A percentile compares a stretch with the other conserved stretches of the same genome.
Conservation (phyloP, 257 asterid genomes). For the Anisodus tanguticus region DNA sequence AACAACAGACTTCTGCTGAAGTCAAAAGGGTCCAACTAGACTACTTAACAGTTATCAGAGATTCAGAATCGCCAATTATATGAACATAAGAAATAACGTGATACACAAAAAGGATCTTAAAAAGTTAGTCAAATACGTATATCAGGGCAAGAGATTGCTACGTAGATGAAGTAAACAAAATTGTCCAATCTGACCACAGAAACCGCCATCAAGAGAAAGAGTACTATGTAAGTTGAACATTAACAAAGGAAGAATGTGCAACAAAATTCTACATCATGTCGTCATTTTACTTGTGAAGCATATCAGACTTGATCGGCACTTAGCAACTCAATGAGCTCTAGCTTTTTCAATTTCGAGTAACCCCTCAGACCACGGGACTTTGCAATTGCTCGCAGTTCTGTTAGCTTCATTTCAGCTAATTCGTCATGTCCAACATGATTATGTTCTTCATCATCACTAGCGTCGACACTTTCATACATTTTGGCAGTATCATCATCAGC, state of each 20-base stretch:
- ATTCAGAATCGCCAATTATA: constrained; percentile 12
- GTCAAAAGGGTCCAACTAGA: background rate
- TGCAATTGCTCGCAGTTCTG: constrained; percentile 67
- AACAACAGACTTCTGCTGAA: background rate
- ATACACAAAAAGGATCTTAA: background rate
- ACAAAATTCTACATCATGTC: background rate
- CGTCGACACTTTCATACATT: constrained; percentile 37
- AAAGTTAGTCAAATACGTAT: background rate
- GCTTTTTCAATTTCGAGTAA: constrained; percentile 68
- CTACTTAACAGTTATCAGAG: background rate
- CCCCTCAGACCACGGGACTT: constrained; percentile 78
- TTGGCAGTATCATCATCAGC: constrained; percentile 46
- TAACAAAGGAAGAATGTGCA: constrained; percentile 16
- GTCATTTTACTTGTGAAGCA: constrained; percentile 19
- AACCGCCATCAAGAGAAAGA: constrained; percentile 14
- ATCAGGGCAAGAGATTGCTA: background rate
- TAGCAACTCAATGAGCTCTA: constrained; percentile 58
- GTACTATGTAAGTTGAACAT: background rate
- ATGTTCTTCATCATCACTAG: constrained; percentile 39
- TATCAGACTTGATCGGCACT: constrained; percentile 36
- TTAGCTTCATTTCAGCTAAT: constrained; percentile 57
- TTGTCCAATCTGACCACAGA: background rate
- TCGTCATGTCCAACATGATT: constrained; percentile 31
- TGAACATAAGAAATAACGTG: background rate
- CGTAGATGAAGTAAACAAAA: constrained; percentile 19